Base-by-base conservation (phyloP, 1,284 basidiomycete species). In the Clitocybe nebularis region DNA sequence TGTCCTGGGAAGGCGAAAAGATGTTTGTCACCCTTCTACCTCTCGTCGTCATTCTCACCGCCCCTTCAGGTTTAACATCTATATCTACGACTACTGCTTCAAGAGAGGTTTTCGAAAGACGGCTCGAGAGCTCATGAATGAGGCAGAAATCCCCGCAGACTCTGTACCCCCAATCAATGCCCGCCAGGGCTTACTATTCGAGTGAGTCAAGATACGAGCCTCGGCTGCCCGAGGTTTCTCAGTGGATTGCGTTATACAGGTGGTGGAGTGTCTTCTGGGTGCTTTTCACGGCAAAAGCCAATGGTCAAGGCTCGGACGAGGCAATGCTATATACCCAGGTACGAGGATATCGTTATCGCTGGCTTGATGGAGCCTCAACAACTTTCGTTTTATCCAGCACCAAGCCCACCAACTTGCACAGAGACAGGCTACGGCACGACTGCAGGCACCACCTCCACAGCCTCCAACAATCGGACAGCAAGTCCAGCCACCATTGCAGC, bases 221-320 rank as follows among this genome's bases (percentile, higher is more conserved):
- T 44, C 44, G 34, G 20, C 44, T 42, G 41, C 42, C 32, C 36
- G 33, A 40, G 11, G n/a, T 36, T 33, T 41, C 13, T 45, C 36
- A 34, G 32, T 32, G 46, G 6, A 47, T 57, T 36, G 36, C 32
- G 21, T 46, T 47, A 21, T 29, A 34, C 36, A 89, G 86, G 59
- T 89, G 86, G 87, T 89, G 86, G 87, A 84, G 79, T 53, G 87
- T 90, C 16, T 89, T 89, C 54, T 89, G 87, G 86, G 80, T 87
- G 0, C 66, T 89, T 6, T 89, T 89, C 57, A 76, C 79, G 8
- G 84, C 85, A 35, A 89, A 88, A 64, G 83, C 79, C 45, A 82
- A 71, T 38, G 75, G 74, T 20, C 57, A 56, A 9, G 80, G 76
- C 6, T 58, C 75, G 5, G 84, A 86, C 0, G 84, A 88, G 51